Conservation (phyloP, 1,284 basidiomycete genomes). For the Fomitopsis schrenkii region DNA sequence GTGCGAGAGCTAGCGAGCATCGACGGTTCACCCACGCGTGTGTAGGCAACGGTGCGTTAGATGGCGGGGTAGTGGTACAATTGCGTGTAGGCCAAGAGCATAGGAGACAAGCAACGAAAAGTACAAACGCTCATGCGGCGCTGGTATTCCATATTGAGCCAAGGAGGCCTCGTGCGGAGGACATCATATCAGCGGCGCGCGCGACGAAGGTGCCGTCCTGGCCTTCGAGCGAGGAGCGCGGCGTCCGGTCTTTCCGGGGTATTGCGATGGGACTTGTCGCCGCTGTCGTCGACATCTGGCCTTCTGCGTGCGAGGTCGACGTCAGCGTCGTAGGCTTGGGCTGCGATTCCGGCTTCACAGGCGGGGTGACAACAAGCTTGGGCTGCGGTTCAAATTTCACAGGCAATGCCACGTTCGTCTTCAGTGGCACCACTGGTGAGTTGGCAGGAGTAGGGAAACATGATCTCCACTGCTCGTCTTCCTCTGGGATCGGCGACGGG, state of each 20-base stretch:
- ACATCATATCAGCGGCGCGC: constrained; percentile 68
- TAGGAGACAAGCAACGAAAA: background rate
- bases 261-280: background rate
- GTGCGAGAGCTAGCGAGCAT: background rate
- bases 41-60: background rate
- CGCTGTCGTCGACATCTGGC: background rate
- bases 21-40: constrained; percentile 7
- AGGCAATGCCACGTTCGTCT: constrained; percentile 24
- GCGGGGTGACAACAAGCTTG: constrained; percentile 6
- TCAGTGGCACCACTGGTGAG: constrained; percentile 35
- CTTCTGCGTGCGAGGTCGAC: background rate
- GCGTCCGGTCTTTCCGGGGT: constrained; percentile 11
- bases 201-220: constrained; percentile 46
- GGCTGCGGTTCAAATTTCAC: constrained; percentile 1
- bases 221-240: constrained; percentile 22
- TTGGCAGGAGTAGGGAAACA: constrained; percentile 45
- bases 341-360: constrained; percentile 1
- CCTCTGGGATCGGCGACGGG: constrained; percentile 35
- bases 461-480: constrained; percentile 29
- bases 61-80: constrained; percentile 4
- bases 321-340: constrained; percentile 4
- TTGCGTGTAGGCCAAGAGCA: background rate
- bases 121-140: constrained; percentile 3
- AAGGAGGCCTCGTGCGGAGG: constrained; percentile 58
- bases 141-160: constrained; percentile 41